These are phyloP conservation scores for Fragosphaeria purpurea DNA, from an alignment of 2,329 filamentous ascomycete genomes.

Conservation along the genomic window DNA sequence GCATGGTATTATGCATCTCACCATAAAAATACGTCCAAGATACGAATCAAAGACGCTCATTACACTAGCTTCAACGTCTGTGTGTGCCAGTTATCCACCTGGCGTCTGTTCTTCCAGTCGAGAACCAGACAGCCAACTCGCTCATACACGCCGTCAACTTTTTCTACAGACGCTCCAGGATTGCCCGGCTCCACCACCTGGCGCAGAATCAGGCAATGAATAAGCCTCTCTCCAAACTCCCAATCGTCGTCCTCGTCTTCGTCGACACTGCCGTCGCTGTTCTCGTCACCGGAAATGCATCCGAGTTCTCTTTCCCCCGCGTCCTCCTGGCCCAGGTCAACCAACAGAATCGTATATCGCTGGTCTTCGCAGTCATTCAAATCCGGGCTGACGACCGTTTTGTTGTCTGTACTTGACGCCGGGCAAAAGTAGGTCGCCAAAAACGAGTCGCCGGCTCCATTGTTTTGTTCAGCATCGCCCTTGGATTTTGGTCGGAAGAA, in stretches of 20 bases:
- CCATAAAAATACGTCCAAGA: too few relatives aligned
- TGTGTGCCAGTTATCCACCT: background rate
- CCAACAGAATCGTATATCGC: background rate
- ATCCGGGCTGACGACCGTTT: background rate
- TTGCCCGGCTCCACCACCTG: background rate
- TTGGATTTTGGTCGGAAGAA: too few relatives aligned
- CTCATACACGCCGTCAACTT: background rate
- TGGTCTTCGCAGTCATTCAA: background rate
- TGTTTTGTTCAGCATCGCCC: too few relatives aligned
- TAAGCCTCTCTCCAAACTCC: background rate
- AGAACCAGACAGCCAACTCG: background rate
- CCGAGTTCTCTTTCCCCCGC: too few relatives aligned
- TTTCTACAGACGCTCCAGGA: too few relatives aligned
- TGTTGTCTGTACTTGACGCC: background rate
- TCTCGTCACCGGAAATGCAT: background rate
- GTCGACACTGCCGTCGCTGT: background rate
- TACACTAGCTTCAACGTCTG: background rate
- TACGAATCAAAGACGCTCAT: too few relatives aligned
- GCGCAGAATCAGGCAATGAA: background rate
- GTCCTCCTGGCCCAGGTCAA: too few relatives aligned
- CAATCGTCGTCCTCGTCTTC: background rate
- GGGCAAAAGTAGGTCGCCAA: too few relatives aligned
- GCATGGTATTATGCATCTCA: too few relatives aligned
- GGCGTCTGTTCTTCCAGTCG: background rate
- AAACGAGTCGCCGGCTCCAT: too few relatives aligned